Percentiles rank a stretch among this genome's conserved stretches.
These are phyloP conservation scores for Colletotrichum sp. DNA, from an alignment of 2,329 filamentous ascomycete genomes.

Conservation along the genomic window DNA sequence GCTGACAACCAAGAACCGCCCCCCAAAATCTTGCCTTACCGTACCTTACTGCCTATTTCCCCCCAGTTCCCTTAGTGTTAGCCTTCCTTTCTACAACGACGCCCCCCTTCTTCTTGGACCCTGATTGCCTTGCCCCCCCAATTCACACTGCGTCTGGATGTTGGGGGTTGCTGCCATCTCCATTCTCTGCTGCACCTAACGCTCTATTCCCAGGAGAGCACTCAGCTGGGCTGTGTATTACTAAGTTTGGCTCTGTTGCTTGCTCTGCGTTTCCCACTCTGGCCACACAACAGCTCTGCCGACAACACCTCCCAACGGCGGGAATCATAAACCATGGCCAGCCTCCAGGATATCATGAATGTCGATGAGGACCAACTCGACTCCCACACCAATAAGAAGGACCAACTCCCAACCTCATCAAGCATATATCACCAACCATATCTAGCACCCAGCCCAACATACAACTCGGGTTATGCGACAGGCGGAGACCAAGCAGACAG, in stretches of 20 bases:
- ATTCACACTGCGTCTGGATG: constrained; percentile 24
- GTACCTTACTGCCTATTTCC: constrained; percentile 19
- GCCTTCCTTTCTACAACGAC: constrained; percentile 19
- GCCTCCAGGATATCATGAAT: constrained; percentile 63
- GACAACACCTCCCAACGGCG: constrained; percentile 41
- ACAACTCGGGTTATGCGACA: constrained; percentile 44
- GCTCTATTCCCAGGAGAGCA: constrained; percentile 33
- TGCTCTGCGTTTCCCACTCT: constrained; percentile 14
- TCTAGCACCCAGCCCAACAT: constrained; percentile 35
- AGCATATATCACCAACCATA: constrained; percentile 37
- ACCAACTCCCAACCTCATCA: constrained; percentile 38
- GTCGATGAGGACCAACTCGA: constrained; percentile 53
- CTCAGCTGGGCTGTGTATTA: constrained; percentile 52
- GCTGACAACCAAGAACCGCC: constrained; percentile 31
- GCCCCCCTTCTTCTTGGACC: constrained; percentile 23
- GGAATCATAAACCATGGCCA: constrained; percentile 53
- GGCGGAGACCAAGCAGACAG: constrained; percentile 35
- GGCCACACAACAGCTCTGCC: constrained; percentile 8
- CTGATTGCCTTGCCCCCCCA: constrained; percentile 23
- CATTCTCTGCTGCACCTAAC: constrained; percentile 31
- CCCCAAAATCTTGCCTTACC: constrained; percentile 10
- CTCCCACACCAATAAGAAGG: constrained; percentile 50
- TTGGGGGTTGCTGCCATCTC: constrained; percentile 36
- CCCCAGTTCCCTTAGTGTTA: constrained; percentile 4
- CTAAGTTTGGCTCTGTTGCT: constrained; percentile 45